A percentile compares a stretch with the other conserved stretches of the same genome.
These are phyloP conservation scores for Serendipita sp. DNA, from an alignment of 768 basidiomycete genomes.

Conservation along the genomic window DNA sequence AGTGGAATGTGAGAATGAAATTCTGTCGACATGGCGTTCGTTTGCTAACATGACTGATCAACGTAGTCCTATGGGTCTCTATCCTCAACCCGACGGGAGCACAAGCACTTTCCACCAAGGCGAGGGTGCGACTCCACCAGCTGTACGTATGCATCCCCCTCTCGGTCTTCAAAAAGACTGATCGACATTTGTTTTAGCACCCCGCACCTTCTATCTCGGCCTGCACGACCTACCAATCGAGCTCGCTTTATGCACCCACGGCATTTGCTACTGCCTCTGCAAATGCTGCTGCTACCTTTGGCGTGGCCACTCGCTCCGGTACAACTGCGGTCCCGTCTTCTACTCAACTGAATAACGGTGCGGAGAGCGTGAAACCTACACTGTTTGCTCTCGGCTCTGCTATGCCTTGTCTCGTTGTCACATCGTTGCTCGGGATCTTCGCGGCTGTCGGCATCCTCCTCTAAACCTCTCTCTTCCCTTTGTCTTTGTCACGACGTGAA, in stretches of 20 bases:
- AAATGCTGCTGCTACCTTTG: not conserved
- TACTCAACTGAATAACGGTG: not conserved
- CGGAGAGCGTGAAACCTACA: not conserved
- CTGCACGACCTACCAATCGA: not conserved
- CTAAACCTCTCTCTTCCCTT: not conserved
- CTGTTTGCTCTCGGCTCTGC: not conserved
- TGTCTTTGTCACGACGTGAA: too few relatives aligned
- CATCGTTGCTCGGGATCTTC: not conserved
- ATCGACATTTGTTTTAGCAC: not conserved
- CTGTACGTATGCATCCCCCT: not conserved
- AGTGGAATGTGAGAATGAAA: not conserved
- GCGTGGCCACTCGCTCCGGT: not conserved
- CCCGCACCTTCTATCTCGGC: not conserved
- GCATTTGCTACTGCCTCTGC: not conserved
- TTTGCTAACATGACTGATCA: not conserved
- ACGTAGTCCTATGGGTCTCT: not conserved
- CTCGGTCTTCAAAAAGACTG: too few relatives aligned
- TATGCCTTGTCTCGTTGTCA: not conserved
- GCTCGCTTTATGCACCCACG: not conserved
- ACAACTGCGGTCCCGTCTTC: not conserved
- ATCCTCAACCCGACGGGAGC: not conserved
- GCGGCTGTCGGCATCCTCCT: not conserved
- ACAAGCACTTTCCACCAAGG: slow-evolving; percentile 6
- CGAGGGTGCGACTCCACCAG: not conserved
- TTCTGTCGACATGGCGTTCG: not conserved